Evolutionary conservation across 1,284 basidiomycete species (phyloP).

Genomic region (Trichosporon sp.): DNA sequence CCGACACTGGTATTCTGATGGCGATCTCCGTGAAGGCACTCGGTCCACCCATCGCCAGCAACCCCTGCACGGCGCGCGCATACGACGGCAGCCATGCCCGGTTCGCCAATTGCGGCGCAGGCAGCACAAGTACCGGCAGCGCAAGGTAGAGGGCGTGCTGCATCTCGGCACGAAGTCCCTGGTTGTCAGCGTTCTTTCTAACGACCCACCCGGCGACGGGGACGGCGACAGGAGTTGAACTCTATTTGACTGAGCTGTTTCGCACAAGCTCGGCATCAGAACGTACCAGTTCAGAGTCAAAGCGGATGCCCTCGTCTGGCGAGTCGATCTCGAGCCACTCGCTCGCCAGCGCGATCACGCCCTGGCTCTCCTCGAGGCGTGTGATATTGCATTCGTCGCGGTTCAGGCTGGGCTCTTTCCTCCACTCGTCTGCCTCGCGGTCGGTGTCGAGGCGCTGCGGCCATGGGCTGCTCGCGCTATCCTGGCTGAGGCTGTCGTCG

Average conservation of each 20-base stretch:
- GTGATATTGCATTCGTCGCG: constrained; percentile 87
- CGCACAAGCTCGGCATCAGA: not conserved
- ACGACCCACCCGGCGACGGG: constrained; percentile 1
- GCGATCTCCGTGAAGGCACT: constrained; percentile 69
- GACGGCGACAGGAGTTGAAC: not conserved
- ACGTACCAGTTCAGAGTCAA: constrained; percentile 91
- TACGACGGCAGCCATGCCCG: constrained; percentile 84
- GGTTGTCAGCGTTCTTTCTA: constrained; percentile 19
- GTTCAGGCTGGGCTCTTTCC: constrained; percentile 75
- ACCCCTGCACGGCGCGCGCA: constrained; percentile 81
- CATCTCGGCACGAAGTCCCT: constrained; percentile 93
- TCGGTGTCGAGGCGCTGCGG: constrained; percentile 58
- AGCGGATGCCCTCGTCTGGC: constrained; percentile 87
- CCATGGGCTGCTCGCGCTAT: constrained; percentile 13
- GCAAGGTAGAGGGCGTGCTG: constrained; percentile 91
- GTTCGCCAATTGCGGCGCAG: constrained; percentile 74
- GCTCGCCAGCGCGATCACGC: constrained; percentile 74
- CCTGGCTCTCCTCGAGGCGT: constrained; percentile 83
- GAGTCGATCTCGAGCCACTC: constrained; percentile 97
- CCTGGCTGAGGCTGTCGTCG: constrained; percentile 29
- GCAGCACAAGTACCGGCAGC: constrained; percentile 79
- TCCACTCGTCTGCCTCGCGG: constrained; percentile 83
- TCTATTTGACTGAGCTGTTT: constrained; percentile 6
- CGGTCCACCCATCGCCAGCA: constrained; percentile 64
- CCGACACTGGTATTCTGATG: constrained; percentile 81